Evolutionary conservation across 2,329 filamentous ascomycete genomes (phyloP).

Genomic region (Blastomyces percursus): DNA sequence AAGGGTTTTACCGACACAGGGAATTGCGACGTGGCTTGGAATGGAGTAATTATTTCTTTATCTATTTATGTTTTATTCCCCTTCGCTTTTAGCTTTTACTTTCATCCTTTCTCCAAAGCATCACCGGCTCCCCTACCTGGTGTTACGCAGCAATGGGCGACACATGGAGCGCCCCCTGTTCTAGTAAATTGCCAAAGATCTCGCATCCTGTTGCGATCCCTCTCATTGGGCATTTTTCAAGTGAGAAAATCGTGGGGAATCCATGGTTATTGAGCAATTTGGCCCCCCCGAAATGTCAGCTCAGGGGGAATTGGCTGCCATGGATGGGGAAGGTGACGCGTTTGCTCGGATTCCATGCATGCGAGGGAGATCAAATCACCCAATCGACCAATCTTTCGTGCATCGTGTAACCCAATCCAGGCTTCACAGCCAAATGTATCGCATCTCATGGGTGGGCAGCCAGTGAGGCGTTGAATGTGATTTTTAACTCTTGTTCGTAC

Average conservation of each 20-base stretch:
- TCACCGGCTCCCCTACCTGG: not conserved
- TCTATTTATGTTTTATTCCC: no score
- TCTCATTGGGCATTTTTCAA: not conserved
- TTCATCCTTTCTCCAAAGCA: not conserved
- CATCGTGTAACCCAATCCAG: not conserved
- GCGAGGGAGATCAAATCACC: conserved; percentile 1
- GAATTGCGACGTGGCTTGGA: not conserved
- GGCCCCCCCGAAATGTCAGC: not conserved
- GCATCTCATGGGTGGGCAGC: not conserved
- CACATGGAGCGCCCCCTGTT: not conserved
- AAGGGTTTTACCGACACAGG: not conserved
- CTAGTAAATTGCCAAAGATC: not conserved
- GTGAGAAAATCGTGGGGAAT: not conserved
- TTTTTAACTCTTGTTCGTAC: not conserved
- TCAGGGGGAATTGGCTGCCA: not conserved
- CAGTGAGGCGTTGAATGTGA: not conserved
- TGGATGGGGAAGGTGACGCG: not conserved
- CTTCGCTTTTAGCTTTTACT: no score
- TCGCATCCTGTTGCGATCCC: not conserved
- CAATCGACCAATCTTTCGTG: not conserved
- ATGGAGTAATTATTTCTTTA: not conserved
- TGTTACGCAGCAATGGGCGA: not conserved
- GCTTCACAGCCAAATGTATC: not conserved
- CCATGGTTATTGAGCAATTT: not conserved
- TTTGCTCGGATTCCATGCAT: conserved; percentile 2